Base-by-base conservation (phyloP, 2,329 filamentous ascomycete genomes). In the Malbranchea cinnamomea region DNA sequence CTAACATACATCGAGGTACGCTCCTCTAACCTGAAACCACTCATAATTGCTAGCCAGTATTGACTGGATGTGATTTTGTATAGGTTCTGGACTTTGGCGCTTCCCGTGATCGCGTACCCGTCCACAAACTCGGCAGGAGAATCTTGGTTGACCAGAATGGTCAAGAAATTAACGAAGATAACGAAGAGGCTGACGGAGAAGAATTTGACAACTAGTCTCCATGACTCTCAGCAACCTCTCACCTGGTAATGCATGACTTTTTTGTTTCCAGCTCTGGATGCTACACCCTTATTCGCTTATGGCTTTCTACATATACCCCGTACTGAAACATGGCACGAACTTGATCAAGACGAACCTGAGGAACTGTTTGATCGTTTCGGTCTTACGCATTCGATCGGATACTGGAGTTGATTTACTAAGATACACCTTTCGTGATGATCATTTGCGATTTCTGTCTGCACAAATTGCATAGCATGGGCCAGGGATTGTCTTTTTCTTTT, bases 11-110 rank as follows among this genome's bases (percentile, higher is more conserved):
- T 98, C 35, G 89, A 98, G 72, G 89, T 93, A 54, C 61, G 74
- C 57, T 28, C 14, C 15, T 22, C 22, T 10, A 18, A 6, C 27
- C n/a, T n/a, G n/a, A n/a, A n/a, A 29, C 25, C 33, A 22, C 19
- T 8, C 10, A n/a, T 12, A 5, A n/a, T 20, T 9, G 6, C 7
- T 20, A n/a, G n/a, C n/a, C n/a, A n/a, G n/a, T n/a, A n/a, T 19
- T 18, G 9, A 22, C 24, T 11, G 13, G 26, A 13, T 12, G 27
- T 42, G 31, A 41, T 38, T 43, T 23, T 9, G 32, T 37, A 6
- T 41, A 95, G 89, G 87, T 98, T 41, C 77, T 98, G 36, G 89
- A 98, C 57, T 98, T 95, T 57, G 89, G 89, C 35, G 89, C 89
- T 40, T 76, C 81, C 27, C 78, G 89, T 41, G 89, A 98, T 48